These are phyloP conservation scores for Pueraria montana DNA, from an alignment of 306 rosid genomes.

Conservation along the genomic window DNA sequence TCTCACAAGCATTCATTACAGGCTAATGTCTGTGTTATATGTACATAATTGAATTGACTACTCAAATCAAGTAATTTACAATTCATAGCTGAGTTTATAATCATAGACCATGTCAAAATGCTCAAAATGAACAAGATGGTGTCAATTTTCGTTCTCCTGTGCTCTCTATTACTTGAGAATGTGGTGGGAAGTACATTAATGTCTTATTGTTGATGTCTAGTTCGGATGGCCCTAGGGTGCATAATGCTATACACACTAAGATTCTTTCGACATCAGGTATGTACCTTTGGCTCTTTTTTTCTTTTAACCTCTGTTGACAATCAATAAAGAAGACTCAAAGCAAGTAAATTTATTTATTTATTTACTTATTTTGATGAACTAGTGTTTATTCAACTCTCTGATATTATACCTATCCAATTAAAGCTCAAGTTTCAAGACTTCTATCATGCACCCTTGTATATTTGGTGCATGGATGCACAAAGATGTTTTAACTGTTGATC, in stretches of 20 bases:
- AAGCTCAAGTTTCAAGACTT: background rate
- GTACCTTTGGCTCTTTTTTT: slow-evolving; percentile 14
- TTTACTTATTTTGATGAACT: background rate
- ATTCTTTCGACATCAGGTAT: slow-evolving; percentile 83
- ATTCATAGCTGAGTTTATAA: background rate
- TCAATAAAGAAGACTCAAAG: background rate
- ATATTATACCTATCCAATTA: background rate
- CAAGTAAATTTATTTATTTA: slow-evolving; percentile 8
- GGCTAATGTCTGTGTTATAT: background rate
- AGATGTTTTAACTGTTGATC: background rate
- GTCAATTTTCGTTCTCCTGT: slow-evolving; percentile 21
- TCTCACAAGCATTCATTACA: slow-evolving; percentile 7
- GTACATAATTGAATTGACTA: slow-evolving; percentile 10
- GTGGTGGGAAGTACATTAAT: slow-evolving; percentile 16
- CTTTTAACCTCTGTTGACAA: background rate
- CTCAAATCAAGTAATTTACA: slow-evolving; percentile 25
- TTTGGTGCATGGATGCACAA: background rate
- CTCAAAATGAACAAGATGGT: slow-evolving; percentile 9
- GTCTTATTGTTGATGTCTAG: slow-evolving; percentile 56
- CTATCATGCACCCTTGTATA: background rate
- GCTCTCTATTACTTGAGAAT: background rate
- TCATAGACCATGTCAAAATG: background rate
- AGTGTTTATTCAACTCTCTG: background rate
- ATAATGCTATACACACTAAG: slow-evolving; percentile 66
- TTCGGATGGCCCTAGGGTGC: slow-evolving; percentile 88